phyloP scores from a whole-genome alignment of 768 basidiomycete genomes.

The Antrodiella citrinella region DNA sequence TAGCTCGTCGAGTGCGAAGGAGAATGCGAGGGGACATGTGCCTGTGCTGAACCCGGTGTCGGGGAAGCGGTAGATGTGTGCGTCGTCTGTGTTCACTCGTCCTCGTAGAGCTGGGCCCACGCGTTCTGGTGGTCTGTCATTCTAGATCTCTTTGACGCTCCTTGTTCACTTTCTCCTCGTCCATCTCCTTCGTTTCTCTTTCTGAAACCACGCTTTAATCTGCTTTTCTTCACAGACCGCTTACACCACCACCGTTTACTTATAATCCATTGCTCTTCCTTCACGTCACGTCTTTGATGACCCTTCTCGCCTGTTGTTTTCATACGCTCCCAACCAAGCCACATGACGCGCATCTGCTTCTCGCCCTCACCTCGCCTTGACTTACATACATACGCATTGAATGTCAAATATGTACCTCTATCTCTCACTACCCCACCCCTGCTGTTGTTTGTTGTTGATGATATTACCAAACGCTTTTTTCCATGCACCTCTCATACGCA shows the following conservation, averaged over 20 bases:
- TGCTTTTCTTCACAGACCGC: not conserved
- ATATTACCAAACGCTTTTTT: no score
- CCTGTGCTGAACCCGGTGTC: not conserved
- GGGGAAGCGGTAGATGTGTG: not conserved
- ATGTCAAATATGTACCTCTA: not conserved
- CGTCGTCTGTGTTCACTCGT: not conserved
- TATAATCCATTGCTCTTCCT: not conserved
- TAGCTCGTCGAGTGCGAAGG: conserved; percentile 13
- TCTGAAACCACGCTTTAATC: not conserved
- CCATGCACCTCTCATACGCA: no score
- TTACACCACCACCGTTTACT: not conserved
- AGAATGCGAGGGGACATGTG: conserved; percentile 9
- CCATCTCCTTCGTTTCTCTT: no score
- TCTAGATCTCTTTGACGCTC: not conserved
- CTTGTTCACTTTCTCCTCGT: not conserved
- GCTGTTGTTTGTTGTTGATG: no score
- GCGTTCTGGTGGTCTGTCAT: not conserved
- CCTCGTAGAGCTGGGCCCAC: not conserved
- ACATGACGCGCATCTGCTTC: not conserved
- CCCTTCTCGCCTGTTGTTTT: no score
- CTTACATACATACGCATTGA: not conserved
- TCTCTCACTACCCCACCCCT: not conserved
- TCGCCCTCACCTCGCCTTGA: not conserved
- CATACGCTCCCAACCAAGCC: not conserved
- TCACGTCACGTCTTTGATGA: not conserved